Conservation (phyloP, 345 rosid genomes). For the Rhodamnia rubescens region DNA sequence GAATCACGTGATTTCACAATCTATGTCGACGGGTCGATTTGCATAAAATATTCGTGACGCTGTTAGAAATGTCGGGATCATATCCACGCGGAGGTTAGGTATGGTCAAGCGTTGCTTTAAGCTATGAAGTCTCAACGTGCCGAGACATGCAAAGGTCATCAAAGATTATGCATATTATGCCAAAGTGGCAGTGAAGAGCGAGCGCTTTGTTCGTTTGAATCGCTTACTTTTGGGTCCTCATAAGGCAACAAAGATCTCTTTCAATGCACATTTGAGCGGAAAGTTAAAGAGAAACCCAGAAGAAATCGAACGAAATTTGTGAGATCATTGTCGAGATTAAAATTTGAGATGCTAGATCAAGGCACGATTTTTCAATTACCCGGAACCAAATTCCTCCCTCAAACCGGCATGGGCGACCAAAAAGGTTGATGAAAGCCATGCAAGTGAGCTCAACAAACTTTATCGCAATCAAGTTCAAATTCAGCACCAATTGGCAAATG, state of each 20-base stretch:
- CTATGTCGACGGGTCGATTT: not conserved
- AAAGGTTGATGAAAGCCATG: not conserved
- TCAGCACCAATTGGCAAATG: slow-evolving; percentile 91
- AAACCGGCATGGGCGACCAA: not conserved
- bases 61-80: not conserved
- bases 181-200: not conserved
- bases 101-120: not conserved
- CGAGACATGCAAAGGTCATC: not conserved
- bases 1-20: not conserved
- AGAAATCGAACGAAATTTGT: not conserved
- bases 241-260: not conserved
- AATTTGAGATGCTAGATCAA: not conserved
- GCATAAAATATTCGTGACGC: not conserved
- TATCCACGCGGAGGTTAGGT: not conserved
- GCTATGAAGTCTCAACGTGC: not conserved
- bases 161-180: not conserved
- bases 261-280: not conserved
- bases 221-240: not conserved
- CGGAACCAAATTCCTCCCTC: not conserved
- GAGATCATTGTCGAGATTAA: not conserved
- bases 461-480: slow-evolving; percentile 31
- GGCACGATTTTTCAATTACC: not conserved
- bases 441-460: not conserved
- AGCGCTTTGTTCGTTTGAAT: not conserved
- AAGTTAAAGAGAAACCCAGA: not conserved